phyloP scores from a whole-genome alignment of 495 filamentous ascomycete genomes.

The Aspergillus ellipticus region DNA sequence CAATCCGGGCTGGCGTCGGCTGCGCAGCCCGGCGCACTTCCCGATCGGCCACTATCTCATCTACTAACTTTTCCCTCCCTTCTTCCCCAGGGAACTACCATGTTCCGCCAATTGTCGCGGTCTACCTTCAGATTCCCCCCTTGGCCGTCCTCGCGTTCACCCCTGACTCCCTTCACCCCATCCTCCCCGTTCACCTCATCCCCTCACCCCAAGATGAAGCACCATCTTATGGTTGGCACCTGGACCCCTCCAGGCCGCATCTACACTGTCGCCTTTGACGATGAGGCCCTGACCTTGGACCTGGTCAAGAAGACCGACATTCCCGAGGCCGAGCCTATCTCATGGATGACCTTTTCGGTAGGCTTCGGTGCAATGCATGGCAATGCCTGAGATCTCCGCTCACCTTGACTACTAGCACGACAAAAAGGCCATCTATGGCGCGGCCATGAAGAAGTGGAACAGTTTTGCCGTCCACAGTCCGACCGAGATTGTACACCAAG shows the following conservation, averaged over 20 bases:
- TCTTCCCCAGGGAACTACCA: background rate
- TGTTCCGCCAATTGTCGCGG: background rate
- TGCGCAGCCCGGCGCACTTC: background rate
- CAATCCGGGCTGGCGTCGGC: background rate
- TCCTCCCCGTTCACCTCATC: background rate
- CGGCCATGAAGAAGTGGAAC: constrained; percentile 86
- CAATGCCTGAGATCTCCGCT: background rate
- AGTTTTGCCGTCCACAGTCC: constrained; percentile 72
- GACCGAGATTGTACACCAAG: constrained; percentile 72
- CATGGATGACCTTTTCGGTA: constrained; percentile 86
- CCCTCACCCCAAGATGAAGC: constrained; percentile 52
- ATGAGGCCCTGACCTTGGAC: constrained; percentile 64
- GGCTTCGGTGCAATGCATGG: constrained; percentile 18
- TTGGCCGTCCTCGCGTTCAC: background rate
- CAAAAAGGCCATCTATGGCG: constrained; percentile 80
- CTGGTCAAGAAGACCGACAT: constrained; percentile 75
- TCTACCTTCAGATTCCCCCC: background rate
- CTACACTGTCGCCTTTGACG: constrained; percentile 80
- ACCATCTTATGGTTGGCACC: constrained; percentile 80
- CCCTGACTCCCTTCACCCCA: background rate
- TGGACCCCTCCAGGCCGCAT: constrained; percentile 84
- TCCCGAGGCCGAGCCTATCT: constrained; percentile 76
- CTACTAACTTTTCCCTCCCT: background rate
- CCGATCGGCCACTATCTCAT: background rate
- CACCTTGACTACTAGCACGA: constrained; percentile 53